phyloP scores from a whole-genome alignment of 768 basidiomycete species.

The Leucosporidium scottii region DNA sequence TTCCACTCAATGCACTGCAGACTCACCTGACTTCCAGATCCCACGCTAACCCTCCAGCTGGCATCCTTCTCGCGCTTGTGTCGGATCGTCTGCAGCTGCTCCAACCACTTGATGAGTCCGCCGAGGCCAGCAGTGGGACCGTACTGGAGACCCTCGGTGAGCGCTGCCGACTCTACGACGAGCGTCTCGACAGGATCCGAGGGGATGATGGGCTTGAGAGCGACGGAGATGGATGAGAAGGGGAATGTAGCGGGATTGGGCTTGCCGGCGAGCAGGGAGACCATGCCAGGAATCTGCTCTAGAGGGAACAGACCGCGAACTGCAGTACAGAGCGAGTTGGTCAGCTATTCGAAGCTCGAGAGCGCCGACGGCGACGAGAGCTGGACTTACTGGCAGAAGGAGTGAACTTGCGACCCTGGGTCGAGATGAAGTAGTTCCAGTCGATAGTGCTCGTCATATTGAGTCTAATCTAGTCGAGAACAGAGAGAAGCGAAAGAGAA shows the following conservation, averaged over 20 bases:
- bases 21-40: conserved; percentile 73
- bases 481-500: neutral
- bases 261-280: conserved; percentile 81
- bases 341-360: neutral
- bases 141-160: conserved; percentile 67
- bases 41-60: conserved; percentile 71
- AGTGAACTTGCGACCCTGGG: conserved; percentile 21
- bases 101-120: conserved; percentile 59
- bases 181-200: conserved; percentile 23
- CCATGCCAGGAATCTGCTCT: conserved; percentile 69
- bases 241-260: conserved; percentile 78
- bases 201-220: conserved; percentile 41
- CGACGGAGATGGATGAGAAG: conserved; percentile 65
- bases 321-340: conserved; percentile 29
- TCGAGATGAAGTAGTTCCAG: conserved; percentile 28
- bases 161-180: conserved; percentile 46
- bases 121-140: conserved; percentile 63
- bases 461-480: neutral
- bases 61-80: conserved; percentile 52
- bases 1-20: neutral
- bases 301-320: conserved; percentile 65
- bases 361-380: neutral
- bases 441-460: conserved; percentile 12
- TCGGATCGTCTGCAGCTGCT: conserved; percentile 59
- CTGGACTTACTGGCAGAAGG: conserved; percentile 30